Percentiles rank a stretch among this genome's conserved stretches.
Conservation (phyloP, 768 basidiomycete genomes). For the Artomyces pyxidatus region DNA sequence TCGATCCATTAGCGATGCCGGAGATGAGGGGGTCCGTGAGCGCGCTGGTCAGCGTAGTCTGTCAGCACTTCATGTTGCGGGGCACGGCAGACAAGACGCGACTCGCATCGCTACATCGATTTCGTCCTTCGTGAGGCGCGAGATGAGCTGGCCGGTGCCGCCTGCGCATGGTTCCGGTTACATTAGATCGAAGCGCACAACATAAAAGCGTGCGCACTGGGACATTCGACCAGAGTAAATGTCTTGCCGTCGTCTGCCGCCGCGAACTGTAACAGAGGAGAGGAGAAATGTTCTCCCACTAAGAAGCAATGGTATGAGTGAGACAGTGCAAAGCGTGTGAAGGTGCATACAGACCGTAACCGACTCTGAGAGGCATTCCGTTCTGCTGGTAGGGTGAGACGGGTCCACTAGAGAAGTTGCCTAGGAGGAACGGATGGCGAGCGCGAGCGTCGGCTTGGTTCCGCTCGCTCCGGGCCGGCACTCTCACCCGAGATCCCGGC, state of each 20-base stretch:
- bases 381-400: too few species aligned
- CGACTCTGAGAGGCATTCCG: conserved; percentile 20
- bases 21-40: conserved; percentile 88
- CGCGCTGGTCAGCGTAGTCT: conserved; percentile 40
- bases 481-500: too few species aligned
- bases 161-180: conserved; percentile 35
- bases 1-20: conserved; percentile 85
- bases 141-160: conserved; percentile 80
- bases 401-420: too few species aligned
- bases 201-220: conserved; percentile 40
- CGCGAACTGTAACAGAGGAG: conserved; percentile 83
- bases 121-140: conserved; percentile 62
- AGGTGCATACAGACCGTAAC: conserved; percentile 17
- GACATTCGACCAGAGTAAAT: conserved; percentile 84
- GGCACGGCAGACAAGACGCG: neutral
- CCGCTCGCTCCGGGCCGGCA: too few species aligned
- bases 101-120: conserved; percentile 78
- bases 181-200: too few species aligned
- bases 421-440: too few species aligned
- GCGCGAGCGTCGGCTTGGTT: too few species aligned
- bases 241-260: conserved; percentile 59
- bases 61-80: neutral
- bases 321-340: neutral
- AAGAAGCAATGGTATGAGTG: neutral
- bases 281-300: conserved; percentile 89